phyloP scores from a whole-genome alignment of 176 grass and related monocot genomes.

The Eragrostis nindensis region DNA sequence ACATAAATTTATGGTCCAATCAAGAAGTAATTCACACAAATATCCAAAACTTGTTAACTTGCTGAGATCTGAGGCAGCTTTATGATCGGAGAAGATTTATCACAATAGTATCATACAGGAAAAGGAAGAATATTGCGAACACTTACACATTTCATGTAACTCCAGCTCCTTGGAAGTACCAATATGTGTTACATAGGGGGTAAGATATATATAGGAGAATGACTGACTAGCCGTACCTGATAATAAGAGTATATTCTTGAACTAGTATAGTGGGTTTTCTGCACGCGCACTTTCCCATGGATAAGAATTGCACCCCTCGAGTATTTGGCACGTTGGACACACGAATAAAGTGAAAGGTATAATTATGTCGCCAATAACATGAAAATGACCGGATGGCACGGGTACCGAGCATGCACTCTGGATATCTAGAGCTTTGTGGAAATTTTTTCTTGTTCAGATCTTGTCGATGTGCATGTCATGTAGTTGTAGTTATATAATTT shows the following conservation, averaged over 20 bases:
- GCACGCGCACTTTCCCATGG: background rate
- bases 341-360: background rate
- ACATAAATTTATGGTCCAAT: background rate
- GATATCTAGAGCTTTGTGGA: background rate
- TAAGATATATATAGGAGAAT: conserved; percentile 17
- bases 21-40: background rate
- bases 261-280: background rate
- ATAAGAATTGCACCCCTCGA: background rate
- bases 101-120: too few relatives aligned
- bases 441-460: background rate
- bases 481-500: background rate
- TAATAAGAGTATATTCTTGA: background rate
- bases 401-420: background rate
- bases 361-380: conserved; percentile 1
- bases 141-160: conserved; percentile 18
- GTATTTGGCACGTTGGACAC: background rate
- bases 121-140: background rate
- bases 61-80: too few relatives aligned
- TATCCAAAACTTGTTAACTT: background rate
- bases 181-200: background rate
- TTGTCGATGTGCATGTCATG: background rate
- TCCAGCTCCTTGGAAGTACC: background rate
- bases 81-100: too few relatives aligned
- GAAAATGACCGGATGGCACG: background rate
- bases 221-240: background rate